Evolutionary conservation across 495 filamentous ascomycete genomes (phyloP).

Genomic region (Penicillium argentinense): DNA sequence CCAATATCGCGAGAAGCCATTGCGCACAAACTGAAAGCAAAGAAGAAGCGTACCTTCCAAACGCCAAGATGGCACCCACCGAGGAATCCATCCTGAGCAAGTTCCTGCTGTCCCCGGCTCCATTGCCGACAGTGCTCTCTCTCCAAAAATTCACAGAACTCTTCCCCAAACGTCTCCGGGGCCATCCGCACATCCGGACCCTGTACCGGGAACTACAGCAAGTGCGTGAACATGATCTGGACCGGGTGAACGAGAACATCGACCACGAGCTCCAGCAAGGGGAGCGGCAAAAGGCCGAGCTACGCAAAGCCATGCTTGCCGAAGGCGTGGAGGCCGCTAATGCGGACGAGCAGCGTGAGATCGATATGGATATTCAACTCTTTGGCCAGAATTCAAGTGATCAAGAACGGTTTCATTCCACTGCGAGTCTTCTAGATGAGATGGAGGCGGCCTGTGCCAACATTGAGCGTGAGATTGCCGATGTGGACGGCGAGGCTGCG

Average conservation of each 20-base stretch:
- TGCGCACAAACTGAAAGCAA: no score
- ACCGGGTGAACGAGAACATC: slow-evolving; percentile 67
- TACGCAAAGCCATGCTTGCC: slow-evolving; percentile 54
- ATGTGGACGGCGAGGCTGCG: slow-evolving; percentile 63
- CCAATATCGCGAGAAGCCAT: no score
- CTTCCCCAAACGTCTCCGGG: slow-evolving; percentile 68
- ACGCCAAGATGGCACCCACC: slow-evolving; percentile 57
- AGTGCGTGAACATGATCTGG: slow-evolving; percentile 65
- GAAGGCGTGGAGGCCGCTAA: slow-evolving; percentile 52
- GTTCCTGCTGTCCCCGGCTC: slow-evolving; percentile 74
- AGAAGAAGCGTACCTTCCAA: no score
- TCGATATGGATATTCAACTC: slow-evolving; percentile 70
- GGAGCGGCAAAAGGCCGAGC: slow-evolving; percentile 59
- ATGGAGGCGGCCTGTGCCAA: slow-evolving; percentile 65
- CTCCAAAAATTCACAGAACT: slow-evolving; percentile 72
- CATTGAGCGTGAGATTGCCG: slow-evolving; percentile 65
- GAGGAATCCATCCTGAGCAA: slow-evolving; percentile 71
- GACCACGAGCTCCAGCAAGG: slow-evolving; percentile 63
- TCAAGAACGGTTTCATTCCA: slow-evolving; percentile 52
- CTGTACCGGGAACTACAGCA: slow-evolving; percentile 81
- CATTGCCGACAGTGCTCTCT: slow-evolving; percentile 69
- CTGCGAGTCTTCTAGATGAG: slow-evolving; percentile 62
- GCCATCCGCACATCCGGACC: slow-evolving; percentile 67
- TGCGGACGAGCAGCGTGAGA: slow-evolving; percentile 63
- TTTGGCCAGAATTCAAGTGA: slow-evolving; percentile 56